Conservation (phyloP, 108 stramenopile species). For the Conticribra weissflogii region DNA sequence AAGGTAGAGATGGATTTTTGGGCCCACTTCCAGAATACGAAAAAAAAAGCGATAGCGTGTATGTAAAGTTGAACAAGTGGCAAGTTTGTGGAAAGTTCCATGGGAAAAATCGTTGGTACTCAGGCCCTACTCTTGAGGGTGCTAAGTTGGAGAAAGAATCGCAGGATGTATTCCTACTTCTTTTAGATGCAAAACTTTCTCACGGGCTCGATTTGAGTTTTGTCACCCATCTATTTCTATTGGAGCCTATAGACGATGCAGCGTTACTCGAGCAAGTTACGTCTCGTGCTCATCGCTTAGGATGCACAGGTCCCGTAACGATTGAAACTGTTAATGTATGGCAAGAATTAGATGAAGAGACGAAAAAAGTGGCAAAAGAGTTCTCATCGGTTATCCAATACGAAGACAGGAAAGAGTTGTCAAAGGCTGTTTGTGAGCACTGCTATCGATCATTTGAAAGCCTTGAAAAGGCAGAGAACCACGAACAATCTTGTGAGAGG, state of each 20-base stretch:
- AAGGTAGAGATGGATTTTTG: slow-evolving; percentile 50
- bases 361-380: slow-evolving; percentile 40
- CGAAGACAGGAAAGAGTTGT: slow-evolving; percentile 21
- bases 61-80: slow-evolving; percentile 56
- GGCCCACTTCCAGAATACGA: slow-evolving; percentile 52
- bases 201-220: slow-evolving; percentile 83
- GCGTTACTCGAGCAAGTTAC: slow-evolving; percentile 78
- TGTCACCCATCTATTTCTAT: slow-evolving; percentile 81
- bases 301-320: slow-evolving; percentile 67
- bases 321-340: slow-evolving; percentile 68
- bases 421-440: slow-evolving; percentile 51
- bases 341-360: slow-evolving; percentile 37
- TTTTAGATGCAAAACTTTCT: slow-evolving; percentile 64
- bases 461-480: slow-evolving; percentile 39
- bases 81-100: slow-evolving; percentile 54
- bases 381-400: slow-evolving; percentile 18
- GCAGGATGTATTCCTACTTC: slow-evolving; percentile 63
- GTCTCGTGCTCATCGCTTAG: slow-evolving; percentile 80
- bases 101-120: slow-evolving; percentile 43
- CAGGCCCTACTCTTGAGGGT: slow-evolving; percentile 39
- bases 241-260: slow-evolving; percentile 79
- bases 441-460: slow-evolving; percentile 52
- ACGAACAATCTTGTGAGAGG: slow-evolving; percentile 51
- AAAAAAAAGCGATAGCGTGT: background rate
- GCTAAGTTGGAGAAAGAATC: slow-evolving; percentile 9